Conservation (phyloP, 208 protist species). For the Trypanosoma caninum region DNA sequence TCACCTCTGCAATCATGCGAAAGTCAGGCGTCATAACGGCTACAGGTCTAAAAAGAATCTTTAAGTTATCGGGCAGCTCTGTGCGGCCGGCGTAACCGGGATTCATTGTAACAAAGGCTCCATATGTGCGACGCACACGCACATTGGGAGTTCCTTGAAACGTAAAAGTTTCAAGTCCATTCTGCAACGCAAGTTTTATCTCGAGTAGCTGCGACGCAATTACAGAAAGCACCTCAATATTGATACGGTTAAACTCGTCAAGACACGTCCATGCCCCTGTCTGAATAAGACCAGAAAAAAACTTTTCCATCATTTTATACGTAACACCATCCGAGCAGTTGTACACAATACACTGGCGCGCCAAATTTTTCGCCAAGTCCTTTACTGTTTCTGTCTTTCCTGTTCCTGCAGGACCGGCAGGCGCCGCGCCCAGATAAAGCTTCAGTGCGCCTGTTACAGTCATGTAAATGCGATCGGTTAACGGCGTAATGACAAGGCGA, state of each 20-base stretch:
- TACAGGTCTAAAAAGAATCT: constrained; percentile 97
- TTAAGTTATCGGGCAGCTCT: constrained; percentile 98
- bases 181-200: constrained; percentile 95
- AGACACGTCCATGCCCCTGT: constrained; percentile 98
- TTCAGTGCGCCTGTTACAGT: constrained; percentile 96
- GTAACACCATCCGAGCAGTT: constrained; percentile 97
- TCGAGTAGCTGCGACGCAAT: constrained; percentile 97
- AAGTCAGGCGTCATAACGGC: constrained; percentile 98
- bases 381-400: constrained; percentile 98
- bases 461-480: constrained; percentile 98
- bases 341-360: constrained; percentile 96
- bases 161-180: constrained; percentile 75
- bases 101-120: constrained; percentile 99
- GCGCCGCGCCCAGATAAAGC: constrained; percentile 93
- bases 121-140: constrained; percentile 91
- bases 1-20: constrained; percentile 97
- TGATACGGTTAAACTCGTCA: constrained; percentile 99
- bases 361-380: constrained; percentile 96
- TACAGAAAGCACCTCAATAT: constrained; percentile 98
- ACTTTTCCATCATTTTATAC: constrained; percentile 98
- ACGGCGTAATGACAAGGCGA: constrained; percentile 97
- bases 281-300: constrained; percentile 96
- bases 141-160: constrained; percentile 96
- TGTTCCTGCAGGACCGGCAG: constrained; percentile 94
- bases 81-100: constrained; percentile 98